Evolutionary conservation across 495 filamentous ascomycete genomes (phyloP), one percentile per base, ranked within the genome.

Genomic region (Achaetomiella virescens): DNA sequence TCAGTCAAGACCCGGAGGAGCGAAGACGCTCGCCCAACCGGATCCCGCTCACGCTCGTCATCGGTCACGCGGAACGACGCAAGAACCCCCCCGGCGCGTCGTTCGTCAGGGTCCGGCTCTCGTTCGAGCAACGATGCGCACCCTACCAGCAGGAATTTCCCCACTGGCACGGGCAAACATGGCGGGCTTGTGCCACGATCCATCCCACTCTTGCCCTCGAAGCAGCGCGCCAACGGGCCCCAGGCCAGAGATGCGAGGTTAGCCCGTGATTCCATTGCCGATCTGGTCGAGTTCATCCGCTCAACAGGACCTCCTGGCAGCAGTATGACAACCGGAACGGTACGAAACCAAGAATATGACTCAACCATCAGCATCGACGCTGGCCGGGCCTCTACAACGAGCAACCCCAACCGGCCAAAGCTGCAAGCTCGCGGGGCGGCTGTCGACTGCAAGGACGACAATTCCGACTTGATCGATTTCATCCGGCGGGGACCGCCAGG

Each of bases 381-480:
- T 22, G 53, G 66, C 22, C 62, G 56, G 27, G 38, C 41, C 12
- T 65, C 65, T 6, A 65, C 67, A 7, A 66, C 62, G 11, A 71
- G 61, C 62, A 62, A 57, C 44, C 64, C 61, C 18, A 67, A 60
- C 41, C 66, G 76, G 22, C 73, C 71, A 36, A 78, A 77, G 41
- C 72, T 89, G 44, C 82, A 90, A 71, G 84, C 90, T 57, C 85
- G 91, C 17, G 81, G 84, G 58, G 80, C 90, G n/a, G 73, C 78
- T 27, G 76, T 80, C 20, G 72, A 81, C 22, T 73, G 74, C 25
- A 79, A 77, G 40, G 83, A 84, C 44, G 80, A 83, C 61, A 95
- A 83, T 44, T 85, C 86, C 2, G 93, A 96, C 57, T 72, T 98
- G 37, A 95, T 96, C 48, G 90, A 97, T 63, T 97, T 97, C 72